phyloP scores from a whole-genome alignment of 352 stramenopile species.

The Phytophthora pluvialis region DNA sequence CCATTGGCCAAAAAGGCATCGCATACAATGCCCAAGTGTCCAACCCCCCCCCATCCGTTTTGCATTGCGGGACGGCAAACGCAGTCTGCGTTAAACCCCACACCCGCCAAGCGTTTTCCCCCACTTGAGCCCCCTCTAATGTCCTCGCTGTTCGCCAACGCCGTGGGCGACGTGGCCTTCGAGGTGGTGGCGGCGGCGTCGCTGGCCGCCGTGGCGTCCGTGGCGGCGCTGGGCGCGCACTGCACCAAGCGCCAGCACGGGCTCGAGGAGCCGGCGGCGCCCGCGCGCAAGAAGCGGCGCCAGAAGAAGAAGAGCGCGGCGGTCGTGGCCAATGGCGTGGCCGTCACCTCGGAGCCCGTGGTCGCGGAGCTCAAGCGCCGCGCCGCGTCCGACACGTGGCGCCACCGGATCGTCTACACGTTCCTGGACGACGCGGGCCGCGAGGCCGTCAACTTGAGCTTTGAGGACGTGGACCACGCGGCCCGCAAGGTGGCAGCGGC shows the following conservation, averaged over 20 bases:
- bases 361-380: slow-evolving; percentile 61
- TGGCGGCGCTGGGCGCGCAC: slow-evolving; percentile 41
- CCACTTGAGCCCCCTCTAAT: slow-evolving; percentile 7
- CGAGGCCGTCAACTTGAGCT: slow-evolving; percentile 73
- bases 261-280: background rate
- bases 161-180: slow-evolving; percentile 47
- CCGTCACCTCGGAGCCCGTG: slow-evolving; percentile 43
- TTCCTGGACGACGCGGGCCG: slow-evolving; percentile 79
- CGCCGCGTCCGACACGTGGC: slow-evolving; percentile 44
- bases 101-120: slow-evolving; percentile 12
- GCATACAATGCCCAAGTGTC: slow-evolving; percentile 19
- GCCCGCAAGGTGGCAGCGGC: slow-evolving; percentile 68
- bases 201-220: slow-evolving; percentile 47
- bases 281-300: slow-evolving; percentile 45
- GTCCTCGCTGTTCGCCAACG: slow-evolving; percentile 45
- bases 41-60: background rate
- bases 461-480: slow-evolving; percentile 67
- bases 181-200: slow-evolving; percentile 60
- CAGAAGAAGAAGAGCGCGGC: slow-evolving; percentile 33
- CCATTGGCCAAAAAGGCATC: slow-evolving; percentile 7
- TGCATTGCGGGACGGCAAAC: background rate
- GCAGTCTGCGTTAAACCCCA: slow-evolving; percentile 1
- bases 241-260: slow-evolving; percentile 39
- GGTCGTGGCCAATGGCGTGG: slow-evolving; percentile 42
- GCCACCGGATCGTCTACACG: slow-evolving; percentile 81